Evolutionary conservation across 139 green algal species (phyloP).

Genomic region (Chlamydomonas applanata): DNA sequence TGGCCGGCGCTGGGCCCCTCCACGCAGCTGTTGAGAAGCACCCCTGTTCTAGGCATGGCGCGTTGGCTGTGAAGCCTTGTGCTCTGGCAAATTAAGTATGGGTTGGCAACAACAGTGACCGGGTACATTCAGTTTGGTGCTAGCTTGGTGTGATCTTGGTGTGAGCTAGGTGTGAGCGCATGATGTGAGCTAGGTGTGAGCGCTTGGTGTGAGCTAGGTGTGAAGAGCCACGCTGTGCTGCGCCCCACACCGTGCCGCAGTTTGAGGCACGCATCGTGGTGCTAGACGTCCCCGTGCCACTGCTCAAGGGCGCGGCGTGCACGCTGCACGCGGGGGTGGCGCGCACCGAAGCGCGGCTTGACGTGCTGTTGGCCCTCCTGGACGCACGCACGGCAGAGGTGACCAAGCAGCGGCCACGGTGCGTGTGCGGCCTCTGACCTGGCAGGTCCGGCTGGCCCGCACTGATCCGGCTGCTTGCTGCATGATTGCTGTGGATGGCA

Average conservation of each 20-base stretch:
- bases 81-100: too few relatives aligned
- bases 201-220: too few relatives aligned
- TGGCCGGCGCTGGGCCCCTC: too few relatives aligned
- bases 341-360: constrained; percentile 68
- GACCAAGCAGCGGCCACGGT: constrained; percentile 57
- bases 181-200: too few relatives aligned
- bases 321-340: constrained; percentile 75
- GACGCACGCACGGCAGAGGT: constrained; percentile 74
- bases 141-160: too few relatives aligned
- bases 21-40: too few relatives aligned
- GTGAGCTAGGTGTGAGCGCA: too few relatives aligned
- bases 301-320: constrained; percentile 73
- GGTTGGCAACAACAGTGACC: too few relatives aligned
- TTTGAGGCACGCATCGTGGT: constrained; percentile 77
- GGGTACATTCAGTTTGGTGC: too few relatives aligned
- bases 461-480: background rate
- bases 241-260: constrained; percentile 68
- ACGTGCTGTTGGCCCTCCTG: constrained; percentile 63
- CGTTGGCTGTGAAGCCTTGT: too few relatives aligned
- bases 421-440: constrained; percentile 2
- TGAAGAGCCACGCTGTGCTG: constrained; percentile 50
- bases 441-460: background rate
- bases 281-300: constrained; percentile 73
- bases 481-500: too few relatives aligned
- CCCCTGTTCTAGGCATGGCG: too few relatives aligned